Evolutionary conservation across 371 early-diverging fungal genomes (phyloP), one percentile per base, ranked within the genome.

Genomic region (Mortierella sp.): DNA sequence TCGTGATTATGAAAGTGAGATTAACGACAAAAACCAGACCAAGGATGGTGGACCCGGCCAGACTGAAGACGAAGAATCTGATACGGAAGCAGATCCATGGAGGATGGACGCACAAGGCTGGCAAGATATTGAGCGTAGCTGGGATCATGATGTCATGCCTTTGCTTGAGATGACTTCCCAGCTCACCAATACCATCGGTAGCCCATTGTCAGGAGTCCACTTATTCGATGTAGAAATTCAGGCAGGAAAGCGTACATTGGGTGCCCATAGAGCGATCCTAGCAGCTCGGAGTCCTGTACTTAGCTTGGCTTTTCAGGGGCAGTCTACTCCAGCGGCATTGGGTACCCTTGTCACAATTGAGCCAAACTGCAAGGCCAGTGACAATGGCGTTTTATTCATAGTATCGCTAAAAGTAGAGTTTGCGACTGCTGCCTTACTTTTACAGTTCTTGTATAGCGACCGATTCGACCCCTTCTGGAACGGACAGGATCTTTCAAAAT

Each of bases 251-350:
- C 61, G 57, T 46, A 50, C 59, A 14, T 37, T 90, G 5, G 83
- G 84, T 30, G 91, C 87, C 0, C 91, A 92, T 68, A 75, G 81
- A 19, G 70, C 80, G 43, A 66, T 88, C 15, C 74, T 88, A 12
- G 70, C 83, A 16, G 72, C 85, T 6, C 69, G 81, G 26, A 76
- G 81, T 29, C 57, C 68, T 26, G 66, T 67, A 18, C 48, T 79
- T 19, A 45, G 58, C 7, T 55, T 64, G 15, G 73, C 67, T 1
- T 73, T 79, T 55, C 64, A 66, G 4, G 80, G 73, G 12, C 37
- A 37, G 5, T 37, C 37, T 37, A 37, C 9, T 37, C 37, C 37
- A 9, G 9, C 37, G 9, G 37, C 37, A 37, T 9, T 37, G 37
- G 9, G 37, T 9, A 62, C 70, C 6, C 59, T 73, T 14, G 73